Conservation (phyloP, 768 basidiomycete species). For the Suillus cothurnatus region DNA sequence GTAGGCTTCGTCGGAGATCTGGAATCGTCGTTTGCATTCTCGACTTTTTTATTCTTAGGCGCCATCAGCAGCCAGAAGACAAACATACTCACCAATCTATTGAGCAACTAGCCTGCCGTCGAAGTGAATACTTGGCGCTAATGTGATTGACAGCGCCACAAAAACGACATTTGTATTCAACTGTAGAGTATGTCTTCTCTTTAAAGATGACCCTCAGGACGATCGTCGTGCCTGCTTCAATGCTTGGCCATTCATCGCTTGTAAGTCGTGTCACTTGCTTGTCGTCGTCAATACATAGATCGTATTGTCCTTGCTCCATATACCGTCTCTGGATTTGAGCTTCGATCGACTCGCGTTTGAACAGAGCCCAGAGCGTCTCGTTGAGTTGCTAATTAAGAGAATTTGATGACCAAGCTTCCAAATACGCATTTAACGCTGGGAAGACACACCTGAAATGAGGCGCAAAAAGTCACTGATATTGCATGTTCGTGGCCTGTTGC, state of each 20-base stretch:
- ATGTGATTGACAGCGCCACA: slow-evolving; percentile 3
- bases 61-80: slow-evolving; percentile 5
- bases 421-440: neutral
- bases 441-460: slow-evolving; percentile 25
- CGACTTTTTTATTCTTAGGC: slow-evolving; percentile 13
- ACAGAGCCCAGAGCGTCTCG: slow-evolving; percentile 16
- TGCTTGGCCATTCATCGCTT: slow-evolving; percentile 24
- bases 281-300: slow-evolving; percentile 28
- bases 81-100: slow-evolving; percentile 23
- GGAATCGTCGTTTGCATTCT: slow-evolving; percentile 31
- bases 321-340: slow-evolving; percentile 28
- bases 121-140: slow-evolving; percentile 12
- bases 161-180: slow-evolving; percentile 21
- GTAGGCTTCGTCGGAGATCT: slow-evolving; percentile 1
- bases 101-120: slow-evolving; percentile 24
- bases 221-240: slow-evolving; percentile 28
- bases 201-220: slow-evolving; percentile 30
- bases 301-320: slow-evolving; percentile 26
- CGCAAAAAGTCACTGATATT: slow-evolving; percentile 25
- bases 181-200: slow-evolving; percentile 10
- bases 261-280: slow-evolving; percentile 25
- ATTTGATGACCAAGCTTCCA: neutral
- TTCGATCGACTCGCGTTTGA: slow-evolving; percentile 19
- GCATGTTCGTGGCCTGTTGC: slow-evolving; percentile 25
- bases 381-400: slow-evolving; percentile 24